These are phyloP conservation scores for Globisporangium uncinulatum DNA, from an alignment of 352 stramenopile genomes.

Conservation along the genomic window DNA sequence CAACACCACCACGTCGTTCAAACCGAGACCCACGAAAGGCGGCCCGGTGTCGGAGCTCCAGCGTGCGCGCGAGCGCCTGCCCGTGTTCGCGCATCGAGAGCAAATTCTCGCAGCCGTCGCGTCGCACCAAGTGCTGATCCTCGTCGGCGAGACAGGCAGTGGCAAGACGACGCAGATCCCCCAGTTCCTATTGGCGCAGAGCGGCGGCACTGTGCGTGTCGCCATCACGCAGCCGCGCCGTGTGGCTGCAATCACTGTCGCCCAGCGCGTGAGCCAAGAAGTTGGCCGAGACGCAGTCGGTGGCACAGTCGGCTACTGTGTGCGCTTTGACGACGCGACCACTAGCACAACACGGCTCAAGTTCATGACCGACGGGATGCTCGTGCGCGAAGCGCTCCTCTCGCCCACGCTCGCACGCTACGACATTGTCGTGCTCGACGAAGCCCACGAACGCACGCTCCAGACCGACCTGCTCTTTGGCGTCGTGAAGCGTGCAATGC, in stretches of 20 bases:
- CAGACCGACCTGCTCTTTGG: constrained; percentile 90
- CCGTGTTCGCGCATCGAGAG: constrained; percentile 67
- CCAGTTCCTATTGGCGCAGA: constrained; percentile 79
- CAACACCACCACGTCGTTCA: neutral
- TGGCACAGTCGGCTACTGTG: constrained; percentile 86
- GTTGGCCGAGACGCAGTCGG: constrained; percentile 40
- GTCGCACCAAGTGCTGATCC: constrained; percentile 73
- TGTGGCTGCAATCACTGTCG: constrained; percentile 79
- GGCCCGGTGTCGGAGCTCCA: constrained; percentile 33
- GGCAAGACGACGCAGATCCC: constrained; percentile 91
- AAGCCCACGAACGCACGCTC: constrained; percentile 83
- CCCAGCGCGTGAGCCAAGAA: constrained; percentile 75
- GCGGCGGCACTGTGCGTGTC: constrained; percentile 37
- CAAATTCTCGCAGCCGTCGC: constrained; percentile 62
- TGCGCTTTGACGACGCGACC: constrained; percentile 93
- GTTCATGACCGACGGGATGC: constrained; percentile 90
- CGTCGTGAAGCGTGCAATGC: constrained; percentile 82
- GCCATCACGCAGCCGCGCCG: constrained; percentile 80
- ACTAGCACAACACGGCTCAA: constrained; percentile 88
- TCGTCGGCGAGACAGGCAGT: constrained; percentile 87
- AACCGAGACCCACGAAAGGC: constrained; percentile 1
- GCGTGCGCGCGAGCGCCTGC: constrained; percentile 52
- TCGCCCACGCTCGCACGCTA: constrained; percentile 69
- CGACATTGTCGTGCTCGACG: constrained; percentile 83
- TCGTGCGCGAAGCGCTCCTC: constrained; percentile 88